These are phyloP conservation scores for Candolleomyces aberdarensis DNA, from an alignment of 768 basidiomycete genomes.

Conservation along the genomic window DNA sequence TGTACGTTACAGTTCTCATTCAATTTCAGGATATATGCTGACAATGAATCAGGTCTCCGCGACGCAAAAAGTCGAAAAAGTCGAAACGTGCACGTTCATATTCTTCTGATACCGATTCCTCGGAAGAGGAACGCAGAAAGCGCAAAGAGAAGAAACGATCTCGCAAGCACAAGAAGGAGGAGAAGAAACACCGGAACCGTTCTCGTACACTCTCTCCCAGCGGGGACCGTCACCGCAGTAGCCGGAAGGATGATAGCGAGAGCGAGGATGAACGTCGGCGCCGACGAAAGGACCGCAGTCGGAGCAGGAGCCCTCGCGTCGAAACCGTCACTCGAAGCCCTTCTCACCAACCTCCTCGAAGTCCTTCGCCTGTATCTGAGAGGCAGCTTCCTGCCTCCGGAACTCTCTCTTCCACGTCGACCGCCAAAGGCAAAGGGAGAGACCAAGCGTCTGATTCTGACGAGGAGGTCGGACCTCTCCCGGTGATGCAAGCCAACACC, in stretches of 20 bases:
- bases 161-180: constrained; percentile 42
- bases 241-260: constrained; percentile 22
- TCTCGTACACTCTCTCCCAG: constrained; percentile 27
- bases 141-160: constrained; percentile 59
- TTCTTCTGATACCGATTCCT: constrained; percentile 46
- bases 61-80: constrained; percentile 51
- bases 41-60: constrained; percentile 46
- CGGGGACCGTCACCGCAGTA: constrained; percentile 9
- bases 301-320: constrained; percentile 28
- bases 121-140: constrained; percentile 57
- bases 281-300: constrained; percentile 21
- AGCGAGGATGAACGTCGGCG: constrained; percentile 27
- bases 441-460: constrained; percentile 47
- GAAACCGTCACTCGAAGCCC: constrained; percentile 6
- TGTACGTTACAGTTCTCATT: constrained; percentile 38
- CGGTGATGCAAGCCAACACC: constrained; percentile 40
- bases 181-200: constrained; percentile 24
- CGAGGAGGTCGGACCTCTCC: constrained; percentile 78
- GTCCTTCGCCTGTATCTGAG: not conserved
- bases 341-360: constrained; percentile 10
- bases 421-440: not conserved
- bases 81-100: constrained; percentile 57
- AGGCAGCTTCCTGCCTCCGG: not conserved
- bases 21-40: not conserved
- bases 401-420: not conserved